These are phyloP conservation scores for Pseudogymnoascus sp. DNA, from an alignment of 2,329 filamentous ascomycete species.

Conservation along the genomic window DNA sequence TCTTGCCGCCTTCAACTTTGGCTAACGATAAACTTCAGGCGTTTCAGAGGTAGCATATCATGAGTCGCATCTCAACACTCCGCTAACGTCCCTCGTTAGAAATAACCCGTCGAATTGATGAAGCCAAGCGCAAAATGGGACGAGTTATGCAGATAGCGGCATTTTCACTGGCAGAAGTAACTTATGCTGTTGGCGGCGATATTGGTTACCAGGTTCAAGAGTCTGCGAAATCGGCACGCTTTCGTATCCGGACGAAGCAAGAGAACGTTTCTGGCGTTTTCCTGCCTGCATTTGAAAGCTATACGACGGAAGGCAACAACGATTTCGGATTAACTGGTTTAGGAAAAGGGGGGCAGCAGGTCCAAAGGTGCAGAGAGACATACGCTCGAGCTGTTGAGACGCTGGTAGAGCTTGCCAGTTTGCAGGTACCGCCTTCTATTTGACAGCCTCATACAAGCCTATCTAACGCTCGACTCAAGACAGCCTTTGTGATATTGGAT, in stretches of 20 bases:
- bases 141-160: constrained; percentile 98
- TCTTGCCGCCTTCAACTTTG: constrained; percentile 17
- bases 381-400: constrained; percentile 95
- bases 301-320: constrained; percentile 78
- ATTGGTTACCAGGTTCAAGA: constrained; percentile 98
- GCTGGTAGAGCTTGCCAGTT: constrained; percentile 84
- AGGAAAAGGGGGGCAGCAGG: constrained; percentile 94
- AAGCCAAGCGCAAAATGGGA: constrained; percentile 99
- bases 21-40: constrained; percentile 44
- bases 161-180: constrained; percentile 94
- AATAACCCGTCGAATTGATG: constrained; percentile 93
- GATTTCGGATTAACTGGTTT: constrained; percentile 94
- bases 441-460: background rate
- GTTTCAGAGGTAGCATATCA: constrained; percentile 68
- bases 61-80: background rate
- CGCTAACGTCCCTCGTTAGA: constrained; percentile 47
- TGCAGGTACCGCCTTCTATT: constrained; percentile 54
- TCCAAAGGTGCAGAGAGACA: constrained; percentile 89
- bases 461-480: constrained; percentile 40
- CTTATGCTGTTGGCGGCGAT: constrained; percentile 90
- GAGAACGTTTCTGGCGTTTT: constrained; percentile 98
- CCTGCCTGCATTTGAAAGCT: constrained; percentile 88
- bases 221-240: constrained; percentile 84
- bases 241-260: constrained; percentile 89
- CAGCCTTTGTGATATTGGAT: constrained; percentile 94